A percentile compares a stretch with the other conserved stretches of the same genome.
Conservation (phyloP, 2,329 filamentous ascomycete species). For the Fusarium sp. region DNA sequence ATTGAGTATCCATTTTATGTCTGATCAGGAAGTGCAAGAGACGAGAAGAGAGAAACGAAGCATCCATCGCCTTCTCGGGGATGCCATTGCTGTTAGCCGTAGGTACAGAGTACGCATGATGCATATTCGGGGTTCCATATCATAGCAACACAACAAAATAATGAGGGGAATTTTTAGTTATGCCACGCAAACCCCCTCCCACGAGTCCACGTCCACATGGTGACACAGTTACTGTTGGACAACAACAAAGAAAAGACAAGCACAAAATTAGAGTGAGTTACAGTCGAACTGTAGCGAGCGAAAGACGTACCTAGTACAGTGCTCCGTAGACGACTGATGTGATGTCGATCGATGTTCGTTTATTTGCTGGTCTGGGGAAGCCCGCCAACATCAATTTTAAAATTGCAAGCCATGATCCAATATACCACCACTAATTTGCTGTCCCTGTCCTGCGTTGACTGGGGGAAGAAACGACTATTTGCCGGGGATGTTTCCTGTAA, state of each 20-base stretch:
- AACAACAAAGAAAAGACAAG: neutral
- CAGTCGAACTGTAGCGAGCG: slow-evolving; percentile 28
- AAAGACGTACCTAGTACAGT: neutral
- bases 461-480: slow-evolving; percentile 27
- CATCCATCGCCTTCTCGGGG: slow-evolving; percentile 23
- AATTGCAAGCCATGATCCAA: slow-evolving; percentile 49
- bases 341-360: slow-evolving; percentile 38
- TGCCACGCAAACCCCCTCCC: slow-evolving; percentile 27
- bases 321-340: slow-evolving; percentile 23
- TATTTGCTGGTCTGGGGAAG: slow-evolving; percentile 39
- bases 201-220: slow-evolving; percentile 24
- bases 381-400: slow-evolving; percentile 49
- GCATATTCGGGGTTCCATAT: slow-evolving; percentile 30
- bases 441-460: slow-evolving; percentile 38
- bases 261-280: slow-evolving; percentile 16
- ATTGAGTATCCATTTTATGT: slow-evolving; percentile 26
- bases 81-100: slow-evolving; percentile 19
- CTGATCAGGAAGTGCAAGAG: slow-evolving; percentile 23
- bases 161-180: neutral
- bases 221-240: slow-evolving; percentile 22
- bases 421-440: slow-evolving; percentile 44
- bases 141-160: slow-evolving; percentile 19
- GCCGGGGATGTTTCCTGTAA: slow-evolving; percentile 36
- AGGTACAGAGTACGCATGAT: slow-evolving; percentile 27
- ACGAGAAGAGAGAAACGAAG: slow-evolving; percentile 6